These are phyloP conservation scores for Pichia kluyveri DNA, from an alignment of 805 yeast genomes.

Conservation along the genomic window DNA sequence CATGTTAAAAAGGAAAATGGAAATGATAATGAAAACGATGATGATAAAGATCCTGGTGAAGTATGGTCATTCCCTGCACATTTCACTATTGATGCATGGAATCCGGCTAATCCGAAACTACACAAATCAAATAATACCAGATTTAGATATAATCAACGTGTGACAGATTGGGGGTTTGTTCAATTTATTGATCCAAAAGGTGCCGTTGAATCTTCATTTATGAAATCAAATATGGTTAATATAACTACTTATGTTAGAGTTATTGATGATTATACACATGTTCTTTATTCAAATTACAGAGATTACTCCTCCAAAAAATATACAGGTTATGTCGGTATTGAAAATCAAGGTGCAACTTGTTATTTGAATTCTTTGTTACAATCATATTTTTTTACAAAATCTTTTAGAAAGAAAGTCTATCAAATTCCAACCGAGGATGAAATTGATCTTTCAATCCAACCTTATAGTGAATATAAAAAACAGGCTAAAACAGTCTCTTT, in stretches of 20 bases:
- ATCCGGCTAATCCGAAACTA: slow-evolving; percentile 60
- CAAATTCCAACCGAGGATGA: slow-evolving; percentile 75
- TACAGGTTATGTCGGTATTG: slow-evolving; percentile 88
- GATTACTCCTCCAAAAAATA: slow-evolving; percentile 79
- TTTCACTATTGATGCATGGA: slow-evolving; percentile 78
- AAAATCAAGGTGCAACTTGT: slow-evolving; percentile 98
- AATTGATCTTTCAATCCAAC: slow-evolving; percentile 24
- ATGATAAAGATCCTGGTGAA: slow-evolving; percentile 18
- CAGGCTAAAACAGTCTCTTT: slow-evolving; percentile 56
- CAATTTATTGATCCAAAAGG: slow-evolving; percentile 56
- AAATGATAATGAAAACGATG: slow-evolving; percentile 7
- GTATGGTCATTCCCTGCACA: slow-evolving; percentile 90
- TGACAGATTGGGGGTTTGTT: slow-evolving; percentile 95
- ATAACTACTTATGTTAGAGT: slow-evolving; percentile 71
- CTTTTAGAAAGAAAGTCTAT: slow-evolving; percentile 78
- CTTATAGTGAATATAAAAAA: slow-evolving; percentile 20
- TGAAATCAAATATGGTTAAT: slow-evolving; percentile 48
- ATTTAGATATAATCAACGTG: slow-evolving; percentile 68
- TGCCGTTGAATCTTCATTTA: slow-evolving; percentile 18
- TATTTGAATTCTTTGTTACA: slow-evolving; percentile 88
- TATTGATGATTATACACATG: slow-evolving; percentile 86
- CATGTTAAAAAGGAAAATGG: not conserved
- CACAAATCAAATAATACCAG: slow-evolving; percentile 55
- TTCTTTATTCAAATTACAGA: slow-evolving; percentile 80
- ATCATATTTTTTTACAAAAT: slow-evolving; percentile 77